Evolutionary conservation across 2,329 filamentous ascomycete genomes (phyloP), one percentile per base, ranked within the genome.

Genomic region (Cladosporium sp.): DNA sequence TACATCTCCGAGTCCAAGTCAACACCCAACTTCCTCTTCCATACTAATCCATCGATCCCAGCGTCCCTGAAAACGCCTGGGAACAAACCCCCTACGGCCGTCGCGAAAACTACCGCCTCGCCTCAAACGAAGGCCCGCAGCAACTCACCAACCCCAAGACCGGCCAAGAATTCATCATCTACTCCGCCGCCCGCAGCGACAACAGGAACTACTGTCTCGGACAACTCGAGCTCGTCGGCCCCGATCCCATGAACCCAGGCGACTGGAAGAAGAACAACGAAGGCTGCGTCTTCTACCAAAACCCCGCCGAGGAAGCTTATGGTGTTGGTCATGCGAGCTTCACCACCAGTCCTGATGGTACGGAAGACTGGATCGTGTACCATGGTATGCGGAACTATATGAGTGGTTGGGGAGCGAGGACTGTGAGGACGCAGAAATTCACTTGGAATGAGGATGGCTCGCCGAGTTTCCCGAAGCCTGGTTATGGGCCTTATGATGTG

Each of bases 121-220:
- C 74, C 5, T 76, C 76, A 12, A 82, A 82, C 65, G 80, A 82
- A 69, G 79, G 73, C 0, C 79, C 79, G 3, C 71, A 82, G 62
- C 79, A 82, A 64, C 74, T 82, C 51, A 74, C 65, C 39, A 81
- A 81, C 60, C 75, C 74, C 1, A 62, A 64, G 5, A 81, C 79
- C 0, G 74, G 75, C 15, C 78, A 81, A 60, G 67, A 72, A 5
- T 81, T 81, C 62, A 65, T 82, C 60, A 76, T 81, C 43, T 82
- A 80, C 70, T 75, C 71, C 42, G 79, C 78, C 17, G 79, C 77
- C 1, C 72, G 78, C 39, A 77, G 74, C n/a, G 78, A 82, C 63
- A 82, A 80, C 60, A 72, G 76, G 2, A 81, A 81, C 67, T 82
- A 82, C 69, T 82, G 79, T 61, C 76, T 82, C 22, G 80, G 77